Evolutionary conservation across 805 yeast species (phyloP).

Genomic region (Kazachstania africana): DNA sequence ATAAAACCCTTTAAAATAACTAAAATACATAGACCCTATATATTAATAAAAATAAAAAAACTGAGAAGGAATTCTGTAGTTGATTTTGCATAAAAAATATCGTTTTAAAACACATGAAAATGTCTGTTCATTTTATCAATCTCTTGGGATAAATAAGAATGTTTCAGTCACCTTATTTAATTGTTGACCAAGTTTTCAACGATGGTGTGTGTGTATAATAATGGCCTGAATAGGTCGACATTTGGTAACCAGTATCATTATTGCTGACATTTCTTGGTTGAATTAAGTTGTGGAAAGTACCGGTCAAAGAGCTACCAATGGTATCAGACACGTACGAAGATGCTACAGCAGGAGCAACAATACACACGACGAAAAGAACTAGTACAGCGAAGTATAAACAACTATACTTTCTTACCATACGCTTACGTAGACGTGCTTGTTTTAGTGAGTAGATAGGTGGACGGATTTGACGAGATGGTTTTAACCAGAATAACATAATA

Average conservation of each 20-base stretch:
- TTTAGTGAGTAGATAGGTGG: conserved; percentile 96
- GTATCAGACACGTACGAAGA: conserved; percentile 38
- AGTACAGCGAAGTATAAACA: conserved; percentile 64
- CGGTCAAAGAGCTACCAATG: conserved; percentile 25
- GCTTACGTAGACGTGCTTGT: conserved; percentile 90
- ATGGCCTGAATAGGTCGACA: conserved; percentile 25
- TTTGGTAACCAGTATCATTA: conserved; percentile 65
- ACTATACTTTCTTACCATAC: conserved; percentile 93
- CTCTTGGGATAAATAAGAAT: background rate
- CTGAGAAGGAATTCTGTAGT: no score
- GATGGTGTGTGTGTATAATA: conserved; percentile 42
- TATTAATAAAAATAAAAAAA: conserved; percentile 1
- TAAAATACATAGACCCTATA: conserved; percentile 15
- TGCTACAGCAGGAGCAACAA: conserved; percentile 89
- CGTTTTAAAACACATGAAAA: no score
- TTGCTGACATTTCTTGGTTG: conserved; percentile 78
- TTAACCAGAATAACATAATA: conserved; percentile 96
- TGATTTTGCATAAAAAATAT: no score
- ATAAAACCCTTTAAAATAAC: no score
- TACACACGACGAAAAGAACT: conserved; percentile 57
- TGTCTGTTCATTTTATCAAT: no score
- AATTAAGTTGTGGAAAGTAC: conserved; percentile 54
- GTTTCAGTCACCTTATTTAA: conserved; percentile 10
- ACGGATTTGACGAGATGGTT: conserved; percentile 91
- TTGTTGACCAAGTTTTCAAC: conserved; percentile 45